A percentile compares a stretch with the other conserved stretches of the same genome.
Evolutionary conservation across 2,329 filamentous ascomycete species (phyloP).

Genomic region (Neopestalotiopsis clavispora): DNA sequence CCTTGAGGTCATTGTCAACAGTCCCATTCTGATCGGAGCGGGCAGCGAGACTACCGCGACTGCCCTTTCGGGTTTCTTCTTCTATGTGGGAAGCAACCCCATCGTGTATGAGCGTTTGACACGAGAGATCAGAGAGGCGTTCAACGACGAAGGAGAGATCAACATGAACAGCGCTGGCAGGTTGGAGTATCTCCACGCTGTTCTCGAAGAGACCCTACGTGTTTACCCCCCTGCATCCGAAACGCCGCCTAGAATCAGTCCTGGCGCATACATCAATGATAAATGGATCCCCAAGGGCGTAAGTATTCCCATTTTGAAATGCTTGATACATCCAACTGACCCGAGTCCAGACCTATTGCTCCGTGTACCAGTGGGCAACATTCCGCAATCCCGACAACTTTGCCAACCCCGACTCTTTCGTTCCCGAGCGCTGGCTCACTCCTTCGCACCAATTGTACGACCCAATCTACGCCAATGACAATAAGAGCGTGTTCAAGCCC

Average conservation of each 20-base stretch:
- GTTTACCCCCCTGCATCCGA: constrained; percentile 3
- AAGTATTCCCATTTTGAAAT: background rate
- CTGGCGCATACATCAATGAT: background rate
- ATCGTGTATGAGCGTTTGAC: no score
- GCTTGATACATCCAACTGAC: background rate
- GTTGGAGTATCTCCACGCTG: background rate
- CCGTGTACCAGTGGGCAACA: background rate
- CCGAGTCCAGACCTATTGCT: background rate
- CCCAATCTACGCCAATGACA: background rate
- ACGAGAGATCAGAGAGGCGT: background rate
- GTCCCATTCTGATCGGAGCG: background rate
- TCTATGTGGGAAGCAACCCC: background rate
- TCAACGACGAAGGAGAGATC: constrained; percentile 1
- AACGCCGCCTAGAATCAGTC: background rate
- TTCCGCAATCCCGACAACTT: background rate
- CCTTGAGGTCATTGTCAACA: background rate
- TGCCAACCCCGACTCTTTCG: background rate
- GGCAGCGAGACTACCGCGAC: background rate
- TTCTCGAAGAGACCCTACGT: background rate
- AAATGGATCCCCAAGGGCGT: constrained; percentile 4
- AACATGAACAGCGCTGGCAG: background rate
- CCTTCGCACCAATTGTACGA: constrained; percentile 17
- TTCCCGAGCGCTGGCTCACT: background rate
- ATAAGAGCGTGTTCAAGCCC: background rate
- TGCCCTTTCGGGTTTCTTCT: background rate